Percentiles rank a stretch among this genome's conserved stretches.
phyloP scores from a whole-genome alignment of 2,329 filamentous ascomycete species.

The Clonostachys solani region DNA sequence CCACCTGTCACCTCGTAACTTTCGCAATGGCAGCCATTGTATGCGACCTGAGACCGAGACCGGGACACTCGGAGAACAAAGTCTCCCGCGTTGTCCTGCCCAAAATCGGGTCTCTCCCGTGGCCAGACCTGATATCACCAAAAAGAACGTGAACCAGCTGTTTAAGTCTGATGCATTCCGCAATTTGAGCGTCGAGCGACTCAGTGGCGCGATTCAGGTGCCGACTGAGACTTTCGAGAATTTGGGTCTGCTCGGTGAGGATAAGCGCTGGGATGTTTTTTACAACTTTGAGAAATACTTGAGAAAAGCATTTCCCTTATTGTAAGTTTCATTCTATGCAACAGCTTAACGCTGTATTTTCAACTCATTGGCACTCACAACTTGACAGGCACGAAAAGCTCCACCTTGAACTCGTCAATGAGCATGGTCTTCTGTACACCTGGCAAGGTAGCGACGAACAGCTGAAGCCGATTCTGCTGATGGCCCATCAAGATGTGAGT shows the following conservation, averaged over 20 bases:
- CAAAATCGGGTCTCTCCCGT: too few relatives aligned
- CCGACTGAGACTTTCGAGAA: slow-evolving; percentile 53
- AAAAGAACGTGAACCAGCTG: too few relatives aligned
- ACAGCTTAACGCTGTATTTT: too few relatives aligned
- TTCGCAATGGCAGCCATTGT: too few relatives aligned
- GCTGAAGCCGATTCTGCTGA: slow-evolving; percentile 52
- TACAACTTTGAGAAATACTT: slow-evolving; percentile 29
- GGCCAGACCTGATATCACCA: too few relatives aligned
- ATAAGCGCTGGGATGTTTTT: slow-evolving; percentile 56
- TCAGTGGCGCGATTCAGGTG: slow-evolving; percentile 33
- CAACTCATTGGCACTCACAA: too few relatives aligned
- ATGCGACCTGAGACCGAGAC: too few relatives aligned
- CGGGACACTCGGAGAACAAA: too few relatives aligned
- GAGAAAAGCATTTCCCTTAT: too few relatives aligned
- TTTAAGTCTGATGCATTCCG: background rate
- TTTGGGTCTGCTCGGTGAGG: slow-evolving; percentile 46
- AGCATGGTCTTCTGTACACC: slow-evolving; percentile 53
- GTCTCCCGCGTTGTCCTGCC: too few relatives aligned
- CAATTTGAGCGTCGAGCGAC: background rate
- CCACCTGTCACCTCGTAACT: too few relatives aligned
- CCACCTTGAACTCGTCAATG: slow-evolving; percentile 50
- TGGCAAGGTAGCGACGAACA: slow-evolving; percentile 44
- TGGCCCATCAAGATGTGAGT: slow-evolving; percentile 59
- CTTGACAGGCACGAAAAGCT: slow-evolving; percentile 43
- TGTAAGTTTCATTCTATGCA: too few relatives aligned